Conservation (phyloP, 805 yeast genomes). For the Lachancea cidri region DNA sequence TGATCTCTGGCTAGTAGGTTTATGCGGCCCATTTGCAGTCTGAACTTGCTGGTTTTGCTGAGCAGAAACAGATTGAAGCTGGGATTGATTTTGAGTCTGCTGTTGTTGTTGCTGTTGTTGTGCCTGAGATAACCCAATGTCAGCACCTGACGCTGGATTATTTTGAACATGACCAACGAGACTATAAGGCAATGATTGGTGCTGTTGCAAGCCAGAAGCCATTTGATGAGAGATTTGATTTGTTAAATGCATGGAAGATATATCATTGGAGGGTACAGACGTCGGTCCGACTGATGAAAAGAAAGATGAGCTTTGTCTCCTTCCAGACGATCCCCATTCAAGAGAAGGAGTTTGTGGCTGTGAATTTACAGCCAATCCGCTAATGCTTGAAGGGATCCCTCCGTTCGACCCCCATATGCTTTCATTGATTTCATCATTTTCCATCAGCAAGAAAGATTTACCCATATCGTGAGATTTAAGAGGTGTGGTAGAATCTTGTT, state of each 20-base stretch:
- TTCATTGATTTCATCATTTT: constrained; percentile 33
- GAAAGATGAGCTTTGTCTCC: constrained; percentile 27
- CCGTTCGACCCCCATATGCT: constrained; percentile 32
- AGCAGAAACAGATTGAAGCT: constrained; percentile 11
- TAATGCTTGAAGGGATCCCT: constrained; percentile 28
- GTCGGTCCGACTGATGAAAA: constrained; percentile 14
- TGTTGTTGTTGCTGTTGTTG: constrained; percentile 30
- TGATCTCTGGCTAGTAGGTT: constrained; percentile 14
- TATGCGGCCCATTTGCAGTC: constrained; percentile 17
- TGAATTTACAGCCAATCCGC: constrained; percentile 24
- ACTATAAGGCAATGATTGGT: constrained; percentile 34
- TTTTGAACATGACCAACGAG: constrained; percentile 15
- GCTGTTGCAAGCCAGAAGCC: constrained; percentile 23
- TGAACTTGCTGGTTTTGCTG: constrained; percentile 18
- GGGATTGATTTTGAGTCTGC: constrained; percentile 12
- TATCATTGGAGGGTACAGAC: constrained; percentile 12
- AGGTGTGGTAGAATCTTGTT: constrained; percentile 11
- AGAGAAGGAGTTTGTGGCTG: constrained; percentile 30
- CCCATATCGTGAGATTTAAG: constrained; percentile 34
- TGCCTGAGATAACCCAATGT: constrained; percentile 23
- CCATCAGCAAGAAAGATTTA: constrained; percentile 39
- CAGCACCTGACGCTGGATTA: constrained; percentile 2
- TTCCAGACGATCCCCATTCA: constrained; percentile 26
- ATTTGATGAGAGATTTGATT: constrained; percentile 8
- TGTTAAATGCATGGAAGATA: constrained; percentile 23